Evolutionary conservation across 2,329 filamentous ascomycete genomes (phyloP).

Genomic region (Exophiala calicioides): DNA sequence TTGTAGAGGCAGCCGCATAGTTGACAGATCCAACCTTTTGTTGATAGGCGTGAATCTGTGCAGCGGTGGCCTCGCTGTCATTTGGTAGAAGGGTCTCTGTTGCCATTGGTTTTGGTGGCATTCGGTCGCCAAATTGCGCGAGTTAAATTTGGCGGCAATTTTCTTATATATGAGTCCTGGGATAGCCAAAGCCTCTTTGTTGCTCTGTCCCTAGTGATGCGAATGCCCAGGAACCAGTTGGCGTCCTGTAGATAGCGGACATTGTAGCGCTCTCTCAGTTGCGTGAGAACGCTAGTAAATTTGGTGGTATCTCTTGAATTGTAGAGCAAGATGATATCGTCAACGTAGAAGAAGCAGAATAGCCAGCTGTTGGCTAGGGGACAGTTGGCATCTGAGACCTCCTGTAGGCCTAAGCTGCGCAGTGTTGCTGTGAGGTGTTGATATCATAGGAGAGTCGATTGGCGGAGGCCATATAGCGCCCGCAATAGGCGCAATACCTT

Average conservation of each 20-base stretch:
- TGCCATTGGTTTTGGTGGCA: too few relatives aligned
- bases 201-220: not conserved
- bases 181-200: not conserved
- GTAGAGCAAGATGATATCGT: not conserved
- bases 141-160: not conserved
- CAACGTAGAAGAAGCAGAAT: not conserved
- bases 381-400: not conserved
- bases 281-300: not conserved
- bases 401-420: not conserved
- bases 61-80: not conserved
- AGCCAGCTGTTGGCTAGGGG: not conserved
- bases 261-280: not conserved
- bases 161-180: not conserved
- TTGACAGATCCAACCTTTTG: not conserved
- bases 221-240: not conserved
- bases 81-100: not conserved
- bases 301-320: not conserved
- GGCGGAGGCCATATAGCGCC: too few relatives aligned
- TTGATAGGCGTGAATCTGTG: conserved; percentile 1
- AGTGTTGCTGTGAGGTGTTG: too few relatives aligned
- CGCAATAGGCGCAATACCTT: too few relatives aligned
- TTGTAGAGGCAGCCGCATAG: not conserved
- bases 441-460: too few relatives aligned
- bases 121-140: too few relatives aligned
- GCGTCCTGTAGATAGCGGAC: not conserved